These are phyloP conservation scores for Fusarium circinatum DNA, from an alignment of 2,329 filamentous ascomycete genomes.

Conservation along the genomic window DNA sequence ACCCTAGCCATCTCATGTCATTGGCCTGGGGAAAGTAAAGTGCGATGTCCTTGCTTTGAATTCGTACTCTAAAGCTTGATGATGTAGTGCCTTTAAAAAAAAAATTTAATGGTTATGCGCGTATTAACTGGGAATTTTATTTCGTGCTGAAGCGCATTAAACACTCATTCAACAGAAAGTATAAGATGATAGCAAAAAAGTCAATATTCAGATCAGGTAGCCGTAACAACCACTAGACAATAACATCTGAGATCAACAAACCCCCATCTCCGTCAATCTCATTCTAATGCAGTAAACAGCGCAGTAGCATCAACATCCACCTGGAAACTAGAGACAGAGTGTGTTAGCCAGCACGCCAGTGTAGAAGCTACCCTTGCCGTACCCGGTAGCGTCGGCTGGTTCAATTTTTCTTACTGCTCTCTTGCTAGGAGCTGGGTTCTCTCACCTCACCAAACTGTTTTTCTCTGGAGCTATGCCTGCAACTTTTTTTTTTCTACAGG, in stretches of 20 bases:
- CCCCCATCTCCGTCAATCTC: conserved; percentile 18
- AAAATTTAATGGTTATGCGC: background rate
- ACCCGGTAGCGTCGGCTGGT: conserved; percentile 42
- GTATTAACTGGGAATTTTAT: background rate
- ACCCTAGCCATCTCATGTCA: conserved; percentile 16
- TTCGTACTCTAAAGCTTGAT: conserved; percentile 1
- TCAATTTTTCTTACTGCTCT: conserved; percentile 26
- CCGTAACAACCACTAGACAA: conserved; percentile 30
- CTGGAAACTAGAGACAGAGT: conserved; percentile 23
- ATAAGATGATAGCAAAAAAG: background rate
- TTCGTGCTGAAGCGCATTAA: background rate
- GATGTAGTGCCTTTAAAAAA: background rate
- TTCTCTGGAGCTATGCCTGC: conserved; percentile 4
- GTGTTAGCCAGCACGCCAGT: conserved; percentile 38
- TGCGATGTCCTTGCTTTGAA: conserved; percentile 19
- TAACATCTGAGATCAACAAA: conserved; percentile 34
- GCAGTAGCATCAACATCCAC: conserved; percentile 33
- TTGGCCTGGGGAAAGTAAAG: conserved; percentile 18
- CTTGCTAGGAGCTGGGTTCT: background rate
- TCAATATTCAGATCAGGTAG: conserved; percentile 7
- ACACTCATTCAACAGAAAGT: background rate
- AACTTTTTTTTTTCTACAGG: conserved; percentile 1
- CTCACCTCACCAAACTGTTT: background rate
- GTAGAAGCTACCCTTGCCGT: conserved; percentile 39
- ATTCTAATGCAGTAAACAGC: conserved; percentile 31